A percentile compares a stretch with the other conserved stretches of the same genome.
These are phyloP conservation scores for Ceratocystis variospora DNA, from an alignment of 2,329 filamentous ascomycete genomes.

Conservation along the genomic window DNA sequence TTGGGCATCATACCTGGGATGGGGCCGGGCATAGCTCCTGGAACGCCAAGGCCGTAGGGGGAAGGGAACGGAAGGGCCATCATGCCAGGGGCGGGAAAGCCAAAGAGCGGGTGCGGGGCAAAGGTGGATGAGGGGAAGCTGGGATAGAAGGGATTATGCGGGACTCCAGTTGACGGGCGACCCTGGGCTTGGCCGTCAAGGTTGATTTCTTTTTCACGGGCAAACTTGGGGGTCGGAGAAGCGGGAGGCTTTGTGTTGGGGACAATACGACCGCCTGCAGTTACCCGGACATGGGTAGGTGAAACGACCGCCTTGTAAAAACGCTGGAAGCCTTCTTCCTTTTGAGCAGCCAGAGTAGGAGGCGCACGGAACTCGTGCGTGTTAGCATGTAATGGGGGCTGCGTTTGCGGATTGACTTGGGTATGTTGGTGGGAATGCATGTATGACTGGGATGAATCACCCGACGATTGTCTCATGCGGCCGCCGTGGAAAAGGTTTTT, in stretches of 20 bases:
- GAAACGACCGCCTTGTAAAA: slow-evolving; percentile 57
- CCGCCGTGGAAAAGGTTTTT: slow-evolving; percentile 15
- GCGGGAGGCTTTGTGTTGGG: slow-evolving; percentile 44
- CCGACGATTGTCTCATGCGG: slow-evolving; percentile 14
- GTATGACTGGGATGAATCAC: slow-evolving; percentile 7
- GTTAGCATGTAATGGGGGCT: not conserved
- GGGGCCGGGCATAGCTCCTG: slow-evolving; percentile 2
- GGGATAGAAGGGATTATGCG: slow-evolving; percentile 22
- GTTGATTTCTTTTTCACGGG: slow-evolving; percentile 13
- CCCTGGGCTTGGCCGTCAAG: slow-evolving; percentile 9
- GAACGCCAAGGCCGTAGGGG: slow-evolving; percentile 11
- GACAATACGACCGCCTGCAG: slow-evolving; percentile 52
- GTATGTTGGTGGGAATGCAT: not conserved
- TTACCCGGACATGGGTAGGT: slow-evolving; percentile 52
- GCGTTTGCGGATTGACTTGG: slow-evolving; percentile 19
- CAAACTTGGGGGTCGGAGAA: slow-evolving; percentile 37
- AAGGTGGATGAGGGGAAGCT: slow-evolving; percentile 23
- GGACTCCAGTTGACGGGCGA: slow-evolving; percentile 24
- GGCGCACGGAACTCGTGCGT: slow-evolving; percentile 41
- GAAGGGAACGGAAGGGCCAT: slow-evolving; percentile 21
- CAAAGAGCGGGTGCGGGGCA: slow-evolving; percentile 26
- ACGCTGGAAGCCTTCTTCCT: slow-evolving; percentile 50
- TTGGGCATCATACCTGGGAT: slow-evolving; percentile 10
- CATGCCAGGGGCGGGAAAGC: slow-evolving; percentile 24
- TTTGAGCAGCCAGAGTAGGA: slow-evolving; percentile 38